Conservation (phyloP, 345 rosid species). For the Eucalyptus sp. region DNA sequence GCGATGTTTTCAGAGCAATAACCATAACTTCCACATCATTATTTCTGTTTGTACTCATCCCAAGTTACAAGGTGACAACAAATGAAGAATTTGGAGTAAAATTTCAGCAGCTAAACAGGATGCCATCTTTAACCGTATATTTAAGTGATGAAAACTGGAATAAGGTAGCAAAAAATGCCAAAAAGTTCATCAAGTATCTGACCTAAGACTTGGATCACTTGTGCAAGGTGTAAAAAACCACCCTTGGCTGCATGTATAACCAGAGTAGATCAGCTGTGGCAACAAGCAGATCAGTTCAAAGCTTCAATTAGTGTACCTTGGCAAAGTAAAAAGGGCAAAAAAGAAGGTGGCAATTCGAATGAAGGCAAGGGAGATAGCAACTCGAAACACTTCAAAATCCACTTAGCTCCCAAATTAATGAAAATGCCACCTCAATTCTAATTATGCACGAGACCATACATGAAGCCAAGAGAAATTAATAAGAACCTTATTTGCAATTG, state of each 20-base stretch:
- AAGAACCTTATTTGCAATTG: conserved; percentile 84
- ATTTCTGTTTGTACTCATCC: neutral
- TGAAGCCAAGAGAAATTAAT: neutral
- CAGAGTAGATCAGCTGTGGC: conserved; percentile 75
- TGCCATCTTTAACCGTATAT: neutral
- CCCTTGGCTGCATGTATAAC: conserved; percentile 91
- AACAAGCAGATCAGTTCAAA: neutral
- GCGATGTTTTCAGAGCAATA: neutral
- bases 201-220: conserved; percentile 85
- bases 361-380: neutral
- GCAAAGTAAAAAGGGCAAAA: neutral
- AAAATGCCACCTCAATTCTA: neutral
- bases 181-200: conserved; percentile 2
- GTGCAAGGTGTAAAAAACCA: conserved; percentile 96
- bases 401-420: neutral
- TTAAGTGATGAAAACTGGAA: neutral
- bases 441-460: neutral
- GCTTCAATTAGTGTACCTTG: neutral
- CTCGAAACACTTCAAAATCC: neutral
- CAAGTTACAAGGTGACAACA: neutral
- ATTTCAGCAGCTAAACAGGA: neutral
- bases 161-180: neutral
- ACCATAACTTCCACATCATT: neutral
- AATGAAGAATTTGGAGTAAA: neutral
- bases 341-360: neutral